Evolutionary conservation across 1,139 yeast species (phyloP).

Genomic region (Yamadazyma siamensis): DNA sequence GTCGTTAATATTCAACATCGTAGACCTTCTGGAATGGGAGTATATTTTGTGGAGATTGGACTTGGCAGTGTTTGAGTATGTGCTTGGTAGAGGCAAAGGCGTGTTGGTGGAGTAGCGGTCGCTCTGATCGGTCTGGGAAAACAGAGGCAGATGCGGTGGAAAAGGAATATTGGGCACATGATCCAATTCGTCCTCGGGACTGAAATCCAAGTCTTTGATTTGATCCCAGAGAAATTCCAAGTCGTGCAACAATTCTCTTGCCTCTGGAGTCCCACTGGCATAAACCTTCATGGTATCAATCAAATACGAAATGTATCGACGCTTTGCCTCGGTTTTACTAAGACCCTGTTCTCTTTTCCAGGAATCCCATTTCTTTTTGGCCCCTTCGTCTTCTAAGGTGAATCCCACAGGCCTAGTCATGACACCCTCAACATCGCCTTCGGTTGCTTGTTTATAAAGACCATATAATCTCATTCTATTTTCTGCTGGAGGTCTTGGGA

Average conservation of each 20-base stretch:
- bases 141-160: constrained; percentile 39
- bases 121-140: constrained; percentile 30
- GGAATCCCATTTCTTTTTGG: constrained; percentile 78
- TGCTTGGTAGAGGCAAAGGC: constrained; percentile 22
- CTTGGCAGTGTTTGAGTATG: constrained; percentile 24
- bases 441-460: constrained; percentile 83
- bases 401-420: constrained; percentile 65
- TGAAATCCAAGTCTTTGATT: constrained; percentile 51
- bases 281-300: constrained; percentile 72
- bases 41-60: constrained; percentile 42
- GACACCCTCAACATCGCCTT: constrained; percentile 72
- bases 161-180: constrained; percentile 22
- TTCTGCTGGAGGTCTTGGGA: constrained; percentile 80
- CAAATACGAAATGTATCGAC: constrained; percentile 61
- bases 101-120: constrained; percentile 40
- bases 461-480: constrained; percentile 72
- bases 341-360: constrained; percentile 78
- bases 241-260: constrained; percentile 62
- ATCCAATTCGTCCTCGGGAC: constrained; percentile 28
- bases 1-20: constrained; percentile 37
- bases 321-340: constrained; percentile 69
- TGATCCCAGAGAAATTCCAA: constrained; percentile 75
- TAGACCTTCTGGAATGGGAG: constrained; percentile 43
- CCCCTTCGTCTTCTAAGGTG: constrained; percentile 61
- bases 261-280: constrained; percentile 66